Evolutionary conservation across 495 filamentous ascomycete genomes (phyloP).

Genomic region (Tetracladium setigerum): DNA sequence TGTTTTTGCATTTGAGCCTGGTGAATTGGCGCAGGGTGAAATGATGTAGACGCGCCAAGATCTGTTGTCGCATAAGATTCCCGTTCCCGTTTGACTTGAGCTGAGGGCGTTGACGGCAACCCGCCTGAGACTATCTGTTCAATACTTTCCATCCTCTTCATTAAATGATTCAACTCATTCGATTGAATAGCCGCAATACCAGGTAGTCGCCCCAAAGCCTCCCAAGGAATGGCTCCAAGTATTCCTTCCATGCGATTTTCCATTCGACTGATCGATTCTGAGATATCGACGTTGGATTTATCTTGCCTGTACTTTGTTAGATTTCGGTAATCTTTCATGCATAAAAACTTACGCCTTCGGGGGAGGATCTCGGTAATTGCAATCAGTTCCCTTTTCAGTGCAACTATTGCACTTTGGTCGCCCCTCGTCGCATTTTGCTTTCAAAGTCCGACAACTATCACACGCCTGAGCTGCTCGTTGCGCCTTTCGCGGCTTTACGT

Average conservation of each 20-base stretch:
- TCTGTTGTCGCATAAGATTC: too few relatives aligned
- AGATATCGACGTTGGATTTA: constrained; percentile 41
- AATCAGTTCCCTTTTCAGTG: constrained; percentile 48
- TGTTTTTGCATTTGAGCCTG: too few relatives aligned
- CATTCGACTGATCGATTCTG: constrained; percentile 26
- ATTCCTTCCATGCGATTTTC: background rate
- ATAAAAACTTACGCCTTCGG: constrained; percentile 54
- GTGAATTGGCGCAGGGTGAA: too few relatives aligned
- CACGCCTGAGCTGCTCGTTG: constrained; percentile 45
- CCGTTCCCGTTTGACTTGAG: too few relatives aligned
- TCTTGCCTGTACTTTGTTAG: constrained; percentile 35
- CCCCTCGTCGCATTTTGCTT: constrained; percentile 64
- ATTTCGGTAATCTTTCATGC: background rate
- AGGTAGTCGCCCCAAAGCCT: too few relatives aligned
- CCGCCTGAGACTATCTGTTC: too few relatives aligned
- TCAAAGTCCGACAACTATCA: constrained; percentile 59
- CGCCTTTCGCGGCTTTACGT: constrained; percentile 8
- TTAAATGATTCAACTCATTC: too few relatives aligned
- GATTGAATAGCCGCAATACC: too few relatives aligned
- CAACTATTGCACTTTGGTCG: constrained; percentile 48
- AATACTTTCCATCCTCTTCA: too few relatives aligned
- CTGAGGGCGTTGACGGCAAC: too few relatives aligned
- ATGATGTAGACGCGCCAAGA: too few relatives aligned
- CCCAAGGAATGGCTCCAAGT: too few relatives aligned
- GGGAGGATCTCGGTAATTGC: constrained; percentile 58